Base-by-base conservation (phyloP, 352 stramenopile species). In the Phytopythium vexans region DNA sequence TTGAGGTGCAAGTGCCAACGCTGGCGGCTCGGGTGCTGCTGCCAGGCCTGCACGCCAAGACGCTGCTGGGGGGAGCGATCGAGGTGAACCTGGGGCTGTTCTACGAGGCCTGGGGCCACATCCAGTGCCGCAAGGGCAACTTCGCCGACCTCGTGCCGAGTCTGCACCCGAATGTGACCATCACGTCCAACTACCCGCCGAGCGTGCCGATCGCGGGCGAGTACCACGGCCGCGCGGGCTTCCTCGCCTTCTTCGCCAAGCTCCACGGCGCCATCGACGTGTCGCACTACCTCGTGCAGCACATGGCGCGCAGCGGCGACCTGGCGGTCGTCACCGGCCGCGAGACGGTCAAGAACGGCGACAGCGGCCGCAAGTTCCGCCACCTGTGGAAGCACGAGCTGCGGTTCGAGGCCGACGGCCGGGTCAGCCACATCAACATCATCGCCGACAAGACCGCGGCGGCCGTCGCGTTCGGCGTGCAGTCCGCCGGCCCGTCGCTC, bases 381-480 rank as follows among this genome's bases (percentile, higher is more conserved):
- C 84, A 94, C 49, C 65, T 90, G 56, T 94, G 82, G 82, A 89
- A 85, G 56, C 84, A 94, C 56, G 82, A 90, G 54, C 64, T 94
- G 32, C 81, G 82, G 4, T 92, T 94, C 48, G 79, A 87, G 54
- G 72, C 73, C 16, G 82, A 92, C 53, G 84, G 84, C 8, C 77
- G 82, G 32, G 83, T 94, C 49, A 90, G 77, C 43, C 77, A 92
- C 55, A 86, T 94, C 62, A 89, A 92, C 58, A 87, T 94, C 66
- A 69, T 92, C 14, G 84, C 72, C n/a, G 84, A 94, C 61, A 86
- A 91, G 53, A 86, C 78, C 8, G 79, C 84, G 4, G 82, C 84
- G 1, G 68, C 84, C 9, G 80, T 92, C 41, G 84, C 81, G 31
- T 94, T 94, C 56, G 79, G 70, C 3, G 70, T 78, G 62, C 73